Evolutionary conservation across 2,329 filamentous ascomycete species (phyloP).

Genomic region (Aspergillus cejpii): DNA sequence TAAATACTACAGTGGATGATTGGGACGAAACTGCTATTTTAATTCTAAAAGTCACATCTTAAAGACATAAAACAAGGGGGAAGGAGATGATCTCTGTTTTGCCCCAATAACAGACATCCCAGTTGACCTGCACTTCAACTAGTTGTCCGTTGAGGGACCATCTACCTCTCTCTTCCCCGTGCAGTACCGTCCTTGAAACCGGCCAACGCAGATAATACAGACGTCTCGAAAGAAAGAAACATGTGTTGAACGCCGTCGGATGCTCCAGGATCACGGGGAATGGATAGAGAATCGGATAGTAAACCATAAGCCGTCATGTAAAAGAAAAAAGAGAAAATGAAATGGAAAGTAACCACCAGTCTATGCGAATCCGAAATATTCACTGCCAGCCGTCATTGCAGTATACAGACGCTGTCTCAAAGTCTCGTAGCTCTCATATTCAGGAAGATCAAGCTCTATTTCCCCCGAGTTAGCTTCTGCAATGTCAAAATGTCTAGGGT

Average conservation of each 20-base stretch:
- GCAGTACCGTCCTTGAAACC: conserved; percentile 4
- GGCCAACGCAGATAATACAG: conserved; percentile 18
- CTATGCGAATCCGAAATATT: conserved; percentile 96
- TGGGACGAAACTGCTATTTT: neutral
- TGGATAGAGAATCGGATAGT: neutral
- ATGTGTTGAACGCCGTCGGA: conserved; percentile 30
- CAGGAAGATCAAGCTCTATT: conserved; percentile 92
- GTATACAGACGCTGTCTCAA: conserved; percentile 84
- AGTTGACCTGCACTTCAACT: conserved; percentile 42
- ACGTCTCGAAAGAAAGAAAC: conserved; percentile 13
- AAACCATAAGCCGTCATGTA: neutral
- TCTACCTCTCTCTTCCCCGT: conserved; percentile 2
- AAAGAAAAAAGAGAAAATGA: conserved; percentile 1
- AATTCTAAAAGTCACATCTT: conserved; percentile 1
- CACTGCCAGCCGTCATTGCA: conserved; percentile 94
- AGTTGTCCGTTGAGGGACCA: conserved; percentile 2
- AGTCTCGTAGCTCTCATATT: conserved; percentile 93
- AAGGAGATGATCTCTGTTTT: conserved; percentile 5
- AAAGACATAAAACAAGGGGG: conserved; percentile 11
- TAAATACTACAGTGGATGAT: neutral
- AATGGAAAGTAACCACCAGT: conserved; percentile 8
- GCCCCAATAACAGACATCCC: conserved; percentile 7
- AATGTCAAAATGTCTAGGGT: neutral
- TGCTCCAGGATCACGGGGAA: conserved; percentile 27
- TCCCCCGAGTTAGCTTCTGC: conserved; percentile 30